Percentiles rank a stretch among this genome's conserved stretches.
These are phyloP conservation scores for Liquidambar formosana DNA, from an alignment of 164 flowering plant species.

Conservation along the genomic window DNA sequence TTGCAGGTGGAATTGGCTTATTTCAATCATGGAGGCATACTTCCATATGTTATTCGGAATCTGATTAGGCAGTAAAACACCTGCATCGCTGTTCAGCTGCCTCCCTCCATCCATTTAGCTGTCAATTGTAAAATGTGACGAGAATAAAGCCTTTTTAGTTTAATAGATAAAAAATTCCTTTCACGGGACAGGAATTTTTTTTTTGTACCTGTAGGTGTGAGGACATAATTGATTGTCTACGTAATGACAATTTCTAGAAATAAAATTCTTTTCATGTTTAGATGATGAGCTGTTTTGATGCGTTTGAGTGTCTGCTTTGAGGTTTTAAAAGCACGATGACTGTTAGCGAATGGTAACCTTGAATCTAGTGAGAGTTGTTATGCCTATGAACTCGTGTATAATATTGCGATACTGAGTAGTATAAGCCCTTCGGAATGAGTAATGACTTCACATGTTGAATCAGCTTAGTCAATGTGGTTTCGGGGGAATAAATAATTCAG, in stretches of 20 bases:
- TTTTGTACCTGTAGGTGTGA: neutral
- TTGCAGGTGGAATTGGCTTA: conserved; percentile 85
- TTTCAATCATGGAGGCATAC: conserved; percentile 83
- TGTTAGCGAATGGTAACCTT: too few relatives aligned
- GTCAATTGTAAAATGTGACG: conserved; percentile 11
- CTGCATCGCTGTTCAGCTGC: neutral
- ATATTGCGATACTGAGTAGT: too few relatives aligned
- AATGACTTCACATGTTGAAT: too few relatives aligned
- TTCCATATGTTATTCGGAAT: conserved; percentile 73
- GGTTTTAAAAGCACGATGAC: too few relatives aligned
- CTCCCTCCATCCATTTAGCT: neutral
- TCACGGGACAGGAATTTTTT: conserved; percentile 5
- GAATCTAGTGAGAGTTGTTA: too few relatives aligned
- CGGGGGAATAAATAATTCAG: too few relatives aligned
- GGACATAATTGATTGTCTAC: neutral
- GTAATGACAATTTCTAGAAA: neutral
- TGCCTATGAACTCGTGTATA: too few relatives aligned
- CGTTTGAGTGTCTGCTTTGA: too few relatives aligned
- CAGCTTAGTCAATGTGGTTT: too few relatives aligned
- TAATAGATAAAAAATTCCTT: conserved; percentile 12
- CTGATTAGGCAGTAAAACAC: conserved; percentile 30
- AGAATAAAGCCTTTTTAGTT: conserved; percentile 11
- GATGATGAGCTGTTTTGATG: too few relatives aligned
- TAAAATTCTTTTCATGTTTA: neutral
- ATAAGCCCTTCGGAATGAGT: too few relatives aligned